Conservation (phyloP, 2,329 filamentous ascomycete genomes). For the Aureobasidium sp. region DNA sequence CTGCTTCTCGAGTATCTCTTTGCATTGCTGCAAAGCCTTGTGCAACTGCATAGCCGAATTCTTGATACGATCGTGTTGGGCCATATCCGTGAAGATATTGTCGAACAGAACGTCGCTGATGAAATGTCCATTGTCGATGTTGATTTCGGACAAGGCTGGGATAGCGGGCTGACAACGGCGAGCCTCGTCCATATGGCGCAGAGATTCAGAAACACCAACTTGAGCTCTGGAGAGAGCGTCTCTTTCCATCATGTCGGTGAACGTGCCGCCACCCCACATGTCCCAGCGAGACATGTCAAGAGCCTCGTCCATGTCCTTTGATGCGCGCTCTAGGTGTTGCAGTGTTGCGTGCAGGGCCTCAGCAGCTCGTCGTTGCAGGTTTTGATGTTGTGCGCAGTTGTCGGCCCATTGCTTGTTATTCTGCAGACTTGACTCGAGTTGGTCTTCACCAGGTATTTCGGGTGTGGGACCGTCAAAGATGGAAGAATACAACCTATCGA, state of each 20-base stretch:
- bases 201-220: slow-evolving; percentile 35
- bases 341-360: slow-evolving; percentile 30
- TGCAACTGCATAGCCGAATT: slow-evolving; percentile 21
- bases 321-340: slow-evolving; percentile 31
- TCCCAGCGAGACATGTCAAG: slow-evolving; percentile 38
- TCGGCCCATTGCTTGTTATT: slow-evolving; percentile 16
- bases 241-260: slow-evolving; percentile 49
- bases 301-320: slow-evolving; percentile 38
- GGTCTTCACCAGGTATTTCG: slow-evolving; percentile 49
- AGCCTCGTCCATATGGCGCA: slow-evolving; percentile 23
- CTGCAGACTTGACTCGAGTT: slow-evolving; percentile 30
- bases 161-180: slow-evolving; percentile 22
- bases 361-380: slow-evolving; percentile 39
- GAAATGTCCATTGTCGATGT: slow-evolving; percentile 26
- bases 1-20: slow-evolving; percentile 6
- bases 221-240: slow-evolving; percentile 46
- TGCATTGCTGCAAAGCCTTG: slow-evolving; percentile 2
- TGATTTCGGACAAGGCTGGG: slow-evolving; percentile 18
- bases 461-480: slow-evolving; percentile 50
- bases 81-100: slow-evolving; percentile 27
- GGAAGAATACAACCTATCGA: slow-evolving; percentile 47
- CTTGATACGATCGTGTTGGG: slow-evolving; percentile 26
- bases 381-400: slow-evolving; percentile 26
- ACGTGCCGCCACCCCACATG: slow-evolving; percentile 45
- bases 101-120: slow-evolving; percentile 28